Base-by-base conservation (phyloP, 2,329 filamentous ascomycete species). In the Penicillium sp. region DNA sequence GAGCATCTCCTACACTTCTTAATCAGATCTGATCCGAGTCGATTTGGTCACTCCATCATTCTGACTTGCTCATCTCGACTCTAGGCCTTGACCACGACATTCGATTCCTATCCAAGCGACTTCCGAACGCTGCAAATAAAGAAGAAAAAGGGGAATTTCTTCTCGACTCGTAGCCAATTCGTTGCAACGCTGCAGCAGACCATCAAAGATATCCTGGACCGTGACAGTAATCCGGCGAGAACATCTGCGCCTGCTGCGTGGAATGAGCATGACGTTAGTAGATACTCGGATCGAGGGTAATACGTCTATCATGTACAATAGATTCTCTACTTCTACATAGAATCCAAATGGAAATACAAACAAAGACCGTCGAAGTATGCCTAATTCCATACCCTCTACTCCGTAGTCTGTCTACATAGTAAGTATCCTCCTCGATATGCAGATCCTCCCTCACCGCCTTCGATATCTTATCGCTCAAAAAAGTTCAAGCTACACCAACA, bases 381-480 rank as follows among this genome's bases (percentile, higher is more conserved):
- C n/a, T 15, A 22, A 22, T 28, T 35, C 7, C 40, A 22, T 9
- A 44, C 22, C 19, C 38, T 19, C 3, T 40, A 40, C 8, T 15
- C 13, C 28, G 7, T 42, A 42, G 38, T 19, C 7, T 22, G 6
- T 22, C n/a, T 42, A 10, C 30, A 12, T 12, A 1, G 30, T 45
- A 30, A n/a, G n/a, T 22, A 19, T 19, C 33, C 9, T 33, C 5
- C 4, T 15, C 17, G 13, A 19, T 19, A 13, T 9, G n/a, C 12
- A 6, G 13, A 37, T n/a, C 10, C 2, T 15, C 45, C 26, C 58
- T 68, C 65, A 61, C 63, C 65, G 58, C 59, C 60, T 58, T 56
- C 13, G 58, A 63, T 58, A 57, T 53, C 33, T 65, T 65, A 65
- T 65, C 63, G 61, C 56, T 3, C 56, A 60, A 63, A 64, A 61